phyloP scores from a whole-genome alignment of 768 basidiomycete species.

The Trametes gibbosa region DNA sequence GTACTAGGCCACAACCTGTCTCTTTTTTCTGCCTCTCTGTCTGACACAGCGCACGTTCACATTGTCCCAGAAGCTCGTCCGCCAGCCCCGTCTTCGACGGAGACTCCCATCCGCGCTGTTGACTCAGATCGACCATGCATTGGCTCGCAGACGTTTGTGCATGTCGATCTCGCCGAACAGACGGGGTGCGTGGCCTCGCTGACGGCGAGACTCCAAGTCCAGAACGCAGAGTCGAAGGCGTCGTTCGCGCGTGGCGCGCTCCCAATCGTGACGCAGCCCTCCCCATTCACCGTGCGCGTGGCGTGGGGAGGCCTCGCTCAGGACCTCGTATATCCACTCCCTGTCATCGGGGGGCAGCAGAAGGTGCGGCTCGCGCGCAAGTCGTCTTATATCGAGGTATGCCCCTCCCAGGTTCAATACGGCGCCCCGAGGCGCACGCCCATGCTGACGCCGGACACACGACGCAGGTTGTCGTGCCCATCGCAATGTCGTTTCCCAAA shows the following conservation, averaged over 20 bases:
- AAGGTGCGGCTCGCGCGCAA: conserved; percentile 52
- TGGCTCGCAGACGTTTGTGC: background rate
- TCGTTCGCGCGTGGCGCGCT: conserved; percentile 10
- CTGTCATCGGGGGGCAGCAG: conserved; percentile 34
- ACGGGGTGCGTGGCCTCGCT: background rate
- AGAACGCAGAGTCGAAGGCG: background rate
- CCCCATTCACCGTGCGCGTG: conserved; percentile 32
- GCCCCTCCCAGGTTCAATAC: no score
- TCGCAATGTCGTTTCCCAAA: conserved; percentile 17
- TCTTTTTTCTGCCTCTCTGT: conserved; percentile 19
- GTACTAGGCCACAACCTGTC: conserved; percentile 25
- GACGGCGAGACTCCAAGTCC: conserved; percentile 11
- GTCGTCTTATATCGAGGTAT: conserved; percentile 45
- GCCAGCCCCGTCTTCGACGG: background rate
- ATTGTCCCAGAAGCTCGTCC: conserved; percentile 24
- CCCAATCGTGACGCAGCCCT: conserved; percentile 24
- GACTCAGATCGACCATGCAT: background rate
- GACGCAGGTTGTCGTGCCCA: conserved; percentile 31
- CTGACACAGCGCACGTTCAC: conserved; percentile 20
- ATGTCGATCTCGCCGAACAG: conserved; percentile 13
- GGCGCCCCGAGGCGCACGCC: no score
- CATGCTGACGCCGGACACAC: no score
- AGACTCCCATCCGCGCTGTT: no score
- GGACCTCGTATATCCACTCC: conserved; percentile 40
- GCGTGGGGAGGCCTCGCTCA: conserved; percentile 27